Evolutionary conservation across 1,139 yeast genomes (phyloP).

Genomic region (Geotrichum bryndzae): DNA sequence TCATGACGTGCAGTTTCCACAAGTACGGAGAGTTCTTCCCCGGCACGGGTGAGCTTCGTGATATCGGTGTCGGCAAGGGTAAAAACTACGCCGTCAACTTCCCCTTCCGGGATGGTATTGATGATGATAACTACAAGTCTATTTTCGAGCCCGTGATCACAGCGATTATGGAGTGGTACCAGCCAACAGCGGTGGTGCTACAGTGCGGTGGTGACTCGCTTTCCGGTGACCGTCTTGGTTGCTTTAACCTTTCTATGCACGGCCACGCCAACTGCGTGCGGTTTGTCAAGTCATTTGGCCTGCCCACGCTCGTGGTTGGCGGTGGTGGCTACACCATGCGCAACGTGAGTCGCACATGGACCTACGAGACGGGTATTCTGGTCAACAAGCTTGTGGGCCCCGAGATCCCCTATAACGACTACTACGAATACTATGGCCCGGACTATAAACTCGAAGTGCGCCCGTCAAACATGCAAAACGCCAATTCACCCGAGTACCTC

Average conservation of each 20-base stretch:
- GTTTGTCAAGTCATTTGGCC: conserved; percentile 76
- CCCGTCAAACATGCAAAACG: conserved; percentile 94
- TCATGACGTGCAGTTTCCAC: conserved; percentile 96
- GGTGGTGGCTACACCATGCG: conserved; percentile 99
- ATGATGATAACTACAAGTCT: conserved; percentile 78
- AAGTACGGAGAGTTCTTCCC: conserved; percentile 96
- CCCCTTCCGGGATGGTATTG: conserved; percentile 88
- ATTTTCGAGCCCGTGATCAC: conserved; percentile 81
- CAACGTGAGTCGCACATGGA: conserved; percentile 94
- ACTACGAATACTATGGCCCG: conserved; percentile 95
- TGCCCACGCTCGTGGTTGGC: conserved; percentile 88
- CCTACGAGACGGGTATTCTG: conserved; percentile 84
- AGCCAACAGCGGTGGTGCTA: conserved; percentile 85
- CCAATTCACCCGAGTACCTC: conserved; percentile 87
- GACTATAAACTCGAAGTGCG: conserved; percentile 80
- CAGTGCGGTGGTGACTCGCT: conserved; percentile 86
- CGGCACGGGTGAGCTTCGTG: conserved; percentile 89
- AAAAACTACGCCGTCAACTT: conserved; percentile 82
- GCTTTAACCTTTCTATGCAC: conserved; percentile 83
- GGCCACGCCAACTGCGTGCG: conserved; percentile 97
- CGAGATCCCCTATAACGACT: conserved; percentile 84
- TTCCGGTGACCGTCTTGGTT: conserved; percentile 85
- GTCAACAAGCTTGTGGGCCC: conserved; percentile 67
- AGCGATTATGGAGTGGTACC: conserved; percentile 86
- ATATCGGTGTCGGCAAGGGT: conserved; percentile 84